Evolutionary conservation across 805 yeast species (phyloP), one percentile per base, ranked within the genome.

Genomic region (Candida andamanensis): DNA sequence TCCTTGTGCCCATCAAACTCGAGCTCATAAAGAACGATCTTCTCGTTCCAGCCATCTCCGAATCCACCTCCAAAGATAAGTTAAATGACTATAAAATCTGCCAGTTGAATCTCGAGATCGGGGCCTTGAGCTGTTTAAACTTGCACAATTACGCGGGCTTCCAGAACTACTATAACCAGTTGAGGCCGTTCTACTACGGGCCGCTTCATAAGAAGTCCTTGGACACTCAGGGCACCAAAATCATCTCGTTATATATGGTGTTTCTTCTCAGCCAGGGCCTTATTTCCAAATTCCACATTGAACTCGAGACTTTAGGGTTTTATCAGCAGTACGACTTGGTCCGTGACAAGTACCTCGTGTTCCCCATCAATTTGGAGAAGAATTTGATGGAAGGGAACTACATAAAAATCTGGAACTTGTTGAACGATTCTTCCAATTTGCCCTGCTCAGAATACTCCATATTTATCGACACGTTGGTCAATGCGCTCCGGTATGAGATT

Each of bases 371-470:
- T 45, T 77, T 92, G 47, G 97, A 92, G 56, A 79, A 85, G 44
- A 85, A 94, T 82, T 74, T 92, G 44, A 86, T 90, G 81, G 97
- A 92, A 61, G 98, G 98, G 26, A 83, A 90, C 43, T 92, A 89
- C 59, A 92, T 86, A 57, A 85, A 85, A 58, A 90, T 89, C 28
- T 84, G 92, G 82, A 80, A 76, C 45, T 70, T 84, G 34, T 70
- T 83, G 42, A 76, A 79, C 32, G 73, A 76, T 38, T 66, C 67
- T 33, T 46, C 61, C 23, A 63, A 62, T 48, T 77, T 80, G 43
- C 79, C 80, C 17, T 72, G 78, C 43, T 74, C 78, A 36, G 97
- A 92, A 56, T 89, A 79, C 56, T 74, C 73, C 37, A 71, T 85
- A 28, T 85, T 90, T 57, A 82, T 86, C 37, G 78, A 74, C 36